Evolutionary conservation across 176 grass and related monocot species (phyloP).

Genomic region (Cocos nucifera): DNA sequence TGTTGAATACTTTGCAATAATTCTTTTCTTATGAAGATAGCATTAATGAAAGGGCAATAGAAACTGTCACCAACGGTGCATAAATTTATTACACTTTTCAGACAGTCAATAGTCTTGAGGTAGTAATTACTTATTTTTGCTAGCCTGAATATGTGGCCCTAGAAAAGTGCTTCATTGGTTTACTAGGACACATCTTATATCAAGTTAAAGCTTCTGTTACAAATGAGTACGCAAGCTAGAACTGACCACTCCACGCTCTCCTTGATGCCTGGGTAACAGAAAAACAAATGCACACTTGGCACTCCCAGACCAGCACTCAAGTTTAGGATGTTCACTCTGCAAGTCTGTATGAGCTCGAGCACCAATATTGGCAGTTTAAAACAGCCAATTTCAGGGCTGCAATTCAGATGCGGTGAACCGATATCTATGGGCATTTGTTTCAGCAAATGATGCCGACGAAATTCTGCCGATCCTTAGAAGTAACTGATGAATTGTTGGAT

Average conservation of each 20-base stretch:
- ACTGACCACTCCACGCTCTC: constrained; percentile 6
- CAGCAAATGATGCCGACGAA: constrained; percentile 16
- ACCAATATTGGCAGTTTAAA: constrained; percentile 28
- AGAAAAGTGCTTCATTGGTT: too few relatives aligned
- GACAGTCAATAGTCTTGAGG: background rate
- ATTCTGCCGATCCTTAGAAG: background rate
- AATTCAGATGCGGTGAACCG: constrained; percentile 21
- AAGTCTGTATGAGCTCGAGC: constrained; percentile 31
- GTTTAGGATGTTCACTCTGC: constrained; percentile 23
- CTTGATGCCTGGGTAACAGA: constrained; percentile 32
- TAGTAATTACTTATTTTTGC: too few relatives aligned
- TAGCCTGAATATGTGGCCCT: too few relatives aligned
- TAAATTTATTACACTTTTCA: too few relatives aligned
- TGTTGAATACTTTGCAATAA: too few relatives aligned
- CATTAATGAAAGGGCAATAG: too few relatives aligned
- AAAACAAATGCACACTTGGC: constrained; percentile 31
- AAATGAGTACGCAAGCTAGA: background rate
- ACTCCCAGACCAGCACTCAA: constrained; percentile 24
- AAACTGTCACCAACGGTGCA: background rate
- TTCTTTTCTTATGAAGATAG: too few relatives aligned
- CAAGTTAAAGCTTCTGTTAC: background rate
- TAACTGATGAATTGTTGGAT: too few relatives aligned
- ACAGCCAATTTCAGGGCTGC: constrained; percentile 17
- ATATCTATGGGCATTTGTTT: constrained; percentile 12
- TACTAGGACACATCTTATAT: too few relatives aligned